phyloP scores from a whole-genome alignment of 257 asterid species.

The Gardenia jasminoides region DNA sequence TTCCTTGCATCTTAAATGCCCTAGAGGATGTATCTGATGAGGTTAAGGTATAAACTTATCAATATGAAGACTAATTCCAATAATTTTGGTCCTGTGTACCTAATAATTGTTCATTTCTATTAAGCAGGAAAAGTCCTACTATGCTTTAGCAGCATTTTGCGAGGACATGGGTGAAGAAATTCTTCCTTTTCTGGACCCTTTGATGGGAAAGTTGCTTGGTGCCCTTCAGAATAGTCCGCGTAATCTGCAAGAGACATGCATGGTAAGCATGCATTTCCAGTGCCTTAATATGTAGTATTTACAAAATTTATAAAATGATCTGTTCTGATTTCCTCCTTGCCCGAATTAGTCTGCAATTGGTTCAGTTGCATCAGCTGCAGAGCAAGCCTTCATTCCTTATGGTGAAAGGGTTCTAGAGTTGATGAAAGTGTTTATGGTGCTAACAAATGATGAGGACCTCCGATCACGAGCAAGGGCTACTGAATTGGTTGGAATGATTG shows the following conservation, averaged over 20 bases:
- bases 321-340: constrained; percentile 27
- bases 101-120: constrained; percentile 13
- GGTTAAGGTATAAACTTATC: constrained; percentile 66
- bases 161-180: constrained; percentile 99
- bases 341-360: constrained; percentile 88
- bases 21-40: constrained; percentile 95
- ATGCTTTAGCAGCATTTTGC: constrained; percentile 98
- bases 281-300: constrained; percentile 7
- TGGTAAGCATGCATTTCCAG: constrained; percentile 45
- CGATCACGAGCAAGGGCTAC: constrained; percentile 98
- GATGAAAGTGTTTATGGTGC: constrained; percentile 93
- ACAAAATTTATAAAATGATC: background rate
- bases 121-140: constrained; percentile 91
- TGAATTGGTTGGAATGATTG: constrained; percentile 90
- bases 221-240: constrained; percentile 85
- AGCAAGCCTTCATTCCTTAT: constrained; percentile 85
- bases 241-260: constrained; percentile 95
- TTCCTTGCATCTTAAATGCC: constrained; percentile 90
- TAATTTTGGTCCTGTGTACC: constrained; percentile 15
- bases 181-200: constrained; percentile 87
- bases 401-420: constrained; percentile 95
- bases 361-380: constrained; percentile 99
- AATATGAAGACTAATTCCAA: constrained; percentile 4
- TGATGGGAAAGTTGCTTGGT: constrained; percentile 79
- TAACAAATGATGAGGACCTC: constrained; percentile 94